Evolutionary conservation across 2,329 filamentous ascomycete genomes (phyloP).

Genomic region (Trichoderma semiorbis): DNA sequence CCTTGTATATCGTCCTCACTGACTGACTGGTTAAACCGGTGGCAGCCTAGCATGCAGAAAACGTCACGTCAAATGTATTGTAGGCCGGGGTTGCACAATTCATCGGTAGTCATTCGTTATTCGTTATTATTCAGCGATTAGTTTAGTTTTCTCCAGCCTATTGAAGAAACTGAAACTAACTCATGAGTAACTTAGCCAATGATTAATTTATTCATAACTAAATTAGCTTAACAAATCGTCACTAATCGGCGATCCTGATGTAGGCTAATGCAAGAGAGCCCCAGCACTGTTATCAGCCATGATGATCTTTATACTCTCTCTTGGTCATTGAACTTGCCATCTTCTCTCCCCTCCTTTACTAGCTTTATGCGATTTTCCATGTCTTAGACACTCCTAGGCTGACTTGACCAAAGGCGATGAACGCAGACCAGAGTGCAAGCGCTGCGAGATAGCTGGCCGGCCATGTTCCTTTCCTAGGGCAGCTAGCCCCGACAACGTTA

Average conservation of each 20-base stretch:
- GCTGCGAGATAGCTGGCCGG: constrained; percentile 4
- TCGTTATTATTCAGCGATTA: too few species aligned
- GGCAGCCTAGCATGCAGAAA: constrained; percentile 9
- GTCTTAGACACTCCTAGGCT: background rate
- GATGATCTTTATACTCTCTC: background rate
- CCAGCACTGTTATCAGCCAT: background rate
- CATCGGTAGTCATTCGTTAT: too few species aligned
- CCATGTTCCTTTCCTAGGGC: background rate
- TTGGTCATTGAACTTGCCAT: background rate
- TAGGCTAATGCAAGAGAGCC: background rate
- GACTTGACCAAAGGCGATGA: background rate
- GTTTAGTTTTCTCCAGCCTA: too few species aligned
- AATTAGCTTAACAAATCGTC: too few species aligned
- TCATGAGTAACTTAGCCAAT: too few species aligned
- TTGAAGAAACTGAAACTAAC: too few species aligned
- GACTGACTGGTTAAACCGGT: background rate
- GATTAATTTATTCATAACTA: too few species aligned
- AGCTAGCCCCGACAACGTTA: background rate
- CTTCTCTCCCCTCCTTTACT: background rate
- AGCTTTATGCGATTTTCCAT: too few species aligned
- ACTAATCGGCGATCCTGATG: too few species aligned
- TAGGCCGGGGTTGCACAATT: too few species aligned
- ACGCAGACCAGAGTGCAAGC: background rate
- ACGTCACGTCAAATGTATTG: constrained; percentile 11
- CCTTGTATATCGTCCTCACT: background rate